Evolutionary conservation across 345 rosid genomes (phyloP), one percentile per base, ranked within the genome.

Genomic region (Syzygium oleosum): DNA sequence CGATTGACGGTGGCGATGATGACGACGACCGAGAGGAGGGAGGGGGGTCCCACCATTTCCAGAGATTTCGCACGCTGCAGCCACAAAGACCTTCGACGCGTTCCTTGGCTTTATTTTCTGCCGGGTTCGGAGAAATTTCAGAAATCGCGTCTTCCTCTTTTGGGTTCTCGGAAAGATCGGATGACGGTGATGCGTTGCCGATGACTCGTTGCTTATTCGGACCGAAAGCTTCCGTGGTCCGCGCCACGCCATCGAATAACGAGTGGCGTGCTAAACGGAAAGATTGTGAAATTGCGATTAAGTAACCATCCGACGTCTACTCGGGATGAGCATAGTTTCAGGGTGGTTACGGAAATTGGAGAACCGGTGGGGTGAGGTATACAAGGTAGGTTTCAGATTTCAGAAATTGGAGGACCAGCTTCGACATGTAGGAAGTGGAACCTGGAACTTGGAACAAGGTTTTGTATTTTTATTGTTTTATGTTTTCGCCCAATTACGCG

Each of bases 311-410:
- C 46, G 46, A 43, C 7, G 7, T 6, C 46, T 43, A 43, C 46
- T 6, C 46, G 7, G 46, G 46, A 43, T 43, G 46, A 41, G 5
- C 43, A 41, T 41, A 41, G 43, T 41, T 41, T 4, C 43, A 5
- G 43, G 4, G 43, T 41, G 4, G 43, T 41, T 7, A 43, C 1
- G 46, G 5, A 5, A 43, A 43, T 43, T 1, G 46, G 46, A 43
- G 46, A 43, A 43, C 7, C 46, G 7, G 46, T 43, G 46, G 43
- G 46, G 46, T 43, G 46, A 43, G 46, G 1, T 43, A 43, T 43
- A 1, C 46, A 43, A 7, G 1, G 4, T 43, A 43, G 46, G 46
- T 6, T 43, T 1, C 1, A 43, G 46, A 1, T 1, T 43, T 43
- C 7, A 43, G 46, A 43, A 43, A 43, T 43, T 43, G 7, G 7